Evolutionary conservation across 805 yeast genomes (phyloP).

Genomic region (Monosporozyma siamensis): DNA sequence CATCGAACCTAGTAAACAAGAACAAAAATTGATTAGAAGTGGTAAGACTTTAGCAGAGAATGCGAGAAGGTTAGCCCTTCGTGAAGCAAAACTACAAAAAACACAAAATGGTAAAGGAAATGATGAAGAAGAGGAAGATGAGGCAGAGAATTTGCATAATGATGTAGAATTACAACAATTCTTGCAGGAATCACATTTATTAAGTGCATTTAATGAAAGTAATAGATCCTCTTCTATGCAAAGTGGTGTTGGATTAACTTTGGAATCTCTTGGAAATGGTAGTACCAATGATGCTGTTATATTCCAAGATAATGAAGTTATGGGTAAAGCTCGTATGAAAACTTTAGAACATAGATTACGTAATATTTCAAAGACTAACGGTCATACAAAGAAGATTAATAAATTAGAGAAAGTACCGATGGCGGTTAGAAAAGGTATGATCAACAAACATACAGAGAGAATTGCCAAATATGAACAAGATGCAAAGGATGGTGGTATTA

Average conservation of each 20-base stretch:
- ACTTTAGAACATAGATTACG: slow-evolving; percentile 52
- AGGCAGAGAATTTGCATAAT: slow-evolving; percentile 50
- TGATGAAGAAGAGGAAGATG: slow-evolving; percentile 27
- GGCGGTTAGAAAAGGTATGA: slow-evolving; percentile 78
- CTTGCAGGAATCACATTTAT: slow-evolving; percentile 61
- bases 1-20: slow-evolving; percentile 35
- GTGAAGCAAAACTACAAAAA: slow-evolving; percentile 17
- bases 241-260: slow-evolving; percentile 62
- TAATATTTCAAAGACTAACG: slow-evolving; percentile 39
- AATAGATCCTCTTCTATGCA: slow-evolving; percentile 9
- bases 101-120: slow-evolving; percentile 12
- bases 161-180: slow-evolving; percentile 67
- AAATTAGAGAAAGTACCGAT: slow-evolving; percentile 78
- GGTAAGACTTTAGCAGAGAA: slow-evolving; percentile 43
- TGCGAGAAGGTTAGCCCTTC: slow-evolving; percentile 23
- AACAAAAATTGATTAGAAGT: slow-evolving; percentile 43
- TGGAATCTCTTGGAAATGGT: slow-evolving; percentile 37
- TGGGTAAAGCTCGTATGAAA: slow-evolving; percentile 61
- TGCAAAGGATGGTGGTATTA: slow-evolving; percentile 84
- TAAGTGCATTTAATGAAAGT: slow-evolving; percentile 29
- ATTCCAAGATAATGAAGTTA: slow-evolving; percentile 39
- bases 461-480: slow-evolving; percentile 55
- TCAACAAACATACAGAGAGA: slow-evolving; percentile 44
- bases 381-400: slow-evolving; percentile 25
- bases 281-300: slow-evolving; percentile 28